Evolutionary conservation across 2,329 filamentous ascomycete species (phyloP), one percentile per base, ranked within the genome.

Genomic region (Thelonectria olida): DNA sequence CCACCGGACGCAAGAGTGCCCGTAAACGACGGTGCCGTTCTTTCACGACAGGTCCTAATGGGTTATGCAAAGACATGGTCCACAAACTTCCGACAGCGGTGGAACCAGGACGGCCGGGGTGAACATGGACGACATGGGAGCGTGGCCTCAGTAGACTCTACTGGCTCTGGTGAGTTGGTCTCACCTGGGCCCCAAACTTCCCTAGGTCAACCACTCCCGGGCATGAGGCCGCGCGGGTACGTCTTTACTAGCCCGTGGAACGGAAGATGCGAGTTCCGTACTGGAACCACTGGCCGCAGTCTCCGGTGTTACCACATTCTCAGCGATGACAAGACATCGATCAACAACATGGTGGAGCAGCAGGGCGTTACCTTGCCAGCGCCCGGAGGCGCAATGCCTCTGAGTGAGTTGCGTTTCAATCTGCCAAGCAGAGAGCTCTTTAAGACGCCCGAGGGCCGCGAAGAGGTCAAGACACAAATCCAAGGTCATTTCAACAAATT

Each of bases 361-460:
- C 77, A 76, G 36, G 73, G 65, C 15, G 62, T 75, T 3, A 64
- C 69, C 19, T 62, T 70, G 5, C 72, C 66, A 45, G 68, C 70
- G 56, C 81, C 61, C 70, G 63, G 62, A 6, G 60, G 54, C 1
- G 49, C 63, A 1, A 67, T 67, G 62, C 82, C 69, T 12, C 69
- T 97, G 23, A 96, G 92, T 75, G 95, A 97, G 76, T 81, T 98
- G 61, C 88, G 94, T 17, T 97, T 97, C 82, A 97, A 97, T 74
- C 85, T 97, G 0, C 93, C 93, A 1, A 86, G 84, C 49, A 74
- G 79, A 15, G 82, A 86, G 28, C 58, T 85, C 3, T 81, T 86
- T 47, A 72, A 74, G 17, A 70, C 75, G 1, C 72, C 77, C 2
- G 75, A 75, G 34, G 75, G 76, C 7, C 65, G 71, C 6, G 68